Percentiles rank a stretch among this genome's conserved stretches.
phyloP scores from a whole-genome alignment of 2,329 filamentous ascomycete genomes.

The Diaporthe capsici region DNA sequence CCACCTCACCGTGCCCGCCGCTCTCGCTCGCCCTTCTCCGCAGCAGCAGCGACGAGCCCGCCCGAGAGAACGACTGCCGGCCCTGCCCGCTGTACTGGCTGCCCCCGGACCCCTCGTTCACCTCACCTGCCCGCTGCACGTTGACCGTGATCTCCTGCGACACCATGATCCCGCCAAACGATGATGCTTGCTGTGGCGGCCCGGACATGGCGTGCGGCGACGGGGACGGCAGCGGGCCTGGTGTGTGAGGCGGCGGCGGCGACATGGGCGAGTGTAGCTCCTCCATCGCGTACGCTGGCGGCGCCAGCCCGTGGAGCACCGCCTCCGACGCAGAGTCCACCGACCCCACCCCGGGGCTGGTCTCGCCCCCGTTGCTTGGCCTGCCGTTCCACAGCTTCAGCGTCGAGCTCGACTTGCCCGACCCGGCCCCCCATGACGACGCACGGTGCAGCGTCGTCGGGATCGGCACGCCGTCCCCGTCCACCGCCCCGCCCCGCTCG shows the following conservation, averaged over 20 bases:
- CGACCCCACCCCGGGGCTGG: constrained; percentile 37
- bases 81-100: constrained; percentile 44
- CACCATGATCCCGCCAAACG: constrained; percentile 72
- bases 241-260: constrained; percentile 17
- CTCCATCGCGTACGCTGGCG: constrained; percentile 37
- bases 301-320: constrained; percentile 40
- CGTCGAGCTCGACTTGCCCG: constrained; percentile 51
- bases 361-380: constrained; percentile 41
- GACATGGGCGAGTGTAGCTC: constrained; percentile 18
- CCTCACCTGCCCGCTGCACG: constrained; percentile 48
- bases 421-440: constrained; percentile 46
- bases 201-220: constrained; percentile 24
- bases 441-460: constrained; percentile 46
- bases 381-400: constrained; percentile 51
- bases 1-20: neutral
- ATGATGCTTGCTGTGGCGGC: constrained; percentile 39
- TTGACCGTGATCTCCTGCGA: constrained; percentile 74
- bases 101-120: constrained; percentile 44
- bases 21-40: constrained; percentile 38
- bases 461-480: constrained; percentile 50
- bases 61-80: constrained; percentile 26
- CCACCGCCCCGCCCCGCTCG: constrained; percentile 44
- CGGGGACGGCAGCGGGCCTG: constrained; percentile 13
- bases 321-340: constrained; percentile 35
- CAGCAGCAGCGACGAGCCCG: constrained; percentile 31